Evolutionary conservation across 495 filamentous ascomycete genomes (phyloP), one percentile per base, ranked within the genome.

Genomic region (Xylaria sp.): DNA sequence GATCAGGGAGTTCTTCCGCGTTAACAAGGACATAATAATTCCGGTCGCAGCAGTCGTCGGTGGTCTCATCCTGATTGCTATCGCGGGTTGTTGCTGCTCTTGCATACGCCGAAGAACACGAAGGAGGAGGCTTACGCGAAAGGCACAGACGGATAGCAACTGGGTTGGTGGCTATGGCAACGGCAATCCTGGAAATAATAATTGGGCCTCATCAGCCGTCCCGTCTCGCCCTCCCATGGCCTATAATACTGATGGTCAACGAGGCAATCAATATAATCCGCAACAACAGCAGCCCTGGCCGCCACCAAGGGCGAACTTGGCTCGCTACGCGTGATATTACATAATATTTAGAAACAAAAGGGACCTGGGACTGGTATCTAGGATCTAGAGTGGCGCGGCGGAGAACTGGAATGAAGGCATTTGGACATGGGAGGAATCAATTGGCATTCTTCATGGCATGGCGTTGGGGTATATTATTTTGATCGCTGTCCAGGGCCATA

Each of bases 11-110:
- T 95, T 92, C 90, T 87, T 97, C 75, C 77, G 82, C 15, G 80
- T 90, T 64, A 92, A 95, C 80, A 90, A 90, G 80, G 85, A 87
- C 48, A 86, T 95, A 48, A 89, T 93, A 26, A 94, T 95, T 70
- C 93, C 90, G n/a, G 83, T 97, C 24, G 86, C 82, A 9, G 81
- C 83, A 40, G 91, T 87, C 11, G 86, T 94, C 40, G 93, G 93
- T 33, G 87, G 85, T 7, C 81, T 95, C 5, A 74, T 97, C 5
- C 71, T 94, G 5, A 76, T 95, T 24, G 82, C 84, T 5, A 76
- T 95, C 33, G 66, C 89, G 31, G 84, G 82, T 69, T 94, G 92
- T 76, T 84, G 88, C 71, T 80, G 85, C 61, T 85, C 82, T 59
- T 84, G 86, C 31, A 91, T 88, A 73, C 82, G 89, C 31, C 82